Evolutionary conservation across 2,329 filamentous ascomycete species (phyloP).

Genomic region (Amylocarpus encephaloides): DNA sequence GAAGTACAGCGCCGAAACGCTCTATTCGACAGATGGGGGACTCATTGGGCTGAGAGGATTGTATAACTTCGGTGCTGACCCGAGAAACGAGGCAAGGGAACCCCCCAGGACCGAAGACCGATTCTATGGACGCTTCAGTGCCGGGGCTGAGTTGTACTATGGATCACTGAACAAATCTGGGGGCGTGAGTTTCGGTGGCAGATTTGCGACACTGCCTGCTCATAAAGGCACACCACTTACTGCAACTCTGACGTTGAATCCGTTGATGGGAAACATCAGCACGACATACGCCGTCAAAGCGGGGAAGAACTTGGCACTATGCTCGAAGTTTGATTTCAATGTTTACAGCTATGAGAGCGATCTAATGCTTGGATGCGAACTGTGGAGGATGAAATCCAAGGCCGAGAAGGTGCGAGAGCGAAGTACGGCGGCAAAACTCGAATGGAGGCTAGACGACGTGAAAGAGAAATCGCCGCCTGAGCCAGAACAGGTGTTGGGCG

Average conservation of each 20-base stretch:
- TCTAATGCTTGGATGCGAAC: conserved; percentile 82
- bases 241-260: conserved; percentile 87
- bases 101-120: conserved; percentile 42
- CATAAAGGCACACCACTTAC: conserved; percentile 85
- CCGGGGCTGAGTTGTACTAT: conserved; percentile 92
- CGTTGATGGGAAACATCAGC: conserved; percentile 87
- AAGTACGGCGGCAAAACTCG: conserved; percentile 49
- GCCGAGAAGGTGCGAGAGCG: conserved; percentile 32
- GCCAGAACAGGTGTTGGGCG: conserved; percentile 69
- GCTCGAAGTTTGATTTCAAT: conserved; percentile 92
- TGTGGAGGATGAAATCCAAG: conserved; percentile 63
- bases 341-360: conserved; percentile 97
- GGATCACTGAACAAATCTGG: conserved; percentile 90
- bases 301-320: conserved; percentile 73
- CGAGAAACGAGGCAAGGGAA: conserved; percentile 21
- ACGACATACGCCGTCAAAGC: conserved; percentile 90
- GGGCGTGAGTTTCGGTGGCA: conserved; percentile 78
- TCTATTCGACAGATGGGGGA: conserved; percentile 88
- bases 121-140: conserved; percentile 77
- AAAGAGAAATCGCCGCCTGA: conserved; percentile 27
- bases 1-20: conserved; percentile 80
- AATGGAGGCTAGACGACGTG: conserved; percentile 41
- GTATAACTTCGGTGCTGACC: conserved; percentile 74
- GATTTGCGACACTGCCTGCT: conserved; percentile 80
- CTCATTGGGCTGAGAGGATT: conserved; percentile 80